Percentiles rank a stretch among this genome's conserved stretches.
phyloP scores from a whole-genome alignment of 2,329 filamentous ascomycete genomes.

The Beauveria asiatica region DNA sequence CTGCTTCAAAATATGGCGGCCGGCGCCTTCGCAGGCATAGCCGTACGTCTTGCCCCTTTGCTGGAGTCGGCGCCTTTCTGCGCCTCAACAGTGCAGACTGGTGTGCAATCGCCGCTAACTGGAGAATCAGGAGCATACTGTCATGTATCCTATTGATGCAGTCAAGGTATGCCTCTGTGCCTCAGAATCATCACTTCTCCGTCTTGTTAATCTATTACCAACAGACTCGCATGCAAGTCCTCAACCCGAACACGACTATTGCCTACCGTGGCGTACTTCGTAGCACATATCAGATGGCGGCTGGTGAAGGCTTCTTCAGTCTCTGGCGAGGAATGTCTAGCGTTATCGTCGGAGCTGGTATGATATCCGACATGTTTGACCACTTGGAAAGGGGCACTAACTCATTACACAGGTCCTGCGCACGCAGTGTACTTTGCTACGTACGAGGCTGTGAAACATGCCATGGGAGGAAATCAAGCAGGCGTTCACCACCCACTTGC shows the following conservation, averaged over 20 bases:
- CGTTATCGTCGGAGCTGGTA: slow-evolving; percentile 90
- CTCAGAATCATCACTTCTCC: not conserved
- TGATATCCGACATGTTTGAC: slow-evolving; percentile 22
- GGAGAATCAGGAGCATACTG: slow-evolving; percentile 72
- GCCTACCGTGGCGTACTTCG: slow-evolving; percentile 87
- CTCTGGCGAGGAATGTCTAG: slow-evolving; percentile 96
- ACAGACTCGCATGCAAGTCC: slow-evolving; percentile 95
- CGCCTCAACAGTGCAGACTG: not conserved
- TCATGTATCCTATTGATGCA: slow-evolving; percentile 98
- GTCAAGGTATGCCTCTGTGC: slow-evolving; percentile 63
- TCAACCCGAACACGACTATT: slow-evolving; percentile 72
- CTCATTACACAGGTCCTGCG: slow-evolving; percentile 62
- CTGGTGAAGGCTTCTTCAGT: slow-evolving; percentile 79
- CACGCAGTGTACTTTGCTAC: slow-evolving; percentile 98
- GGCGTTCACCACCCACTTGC: slow-evolving; percentile 88
- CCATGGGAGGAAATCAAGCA: slow-evolving; percentile 83
- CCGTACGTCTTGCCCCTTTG: slow-evolving; percentile 47
- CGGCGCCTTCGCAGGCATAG: slow-evolving; percentile 93
- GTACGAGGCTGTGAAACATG: slow-evolving; percentile 93
- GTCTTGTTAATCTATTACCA: slow-evolving; percentile 15
- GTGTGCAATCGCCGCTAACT: not conserved
- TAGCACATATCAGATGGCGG: slow-evolving; percentile 85
- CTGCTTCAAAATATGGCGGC: slow-evolving; percentile 91
- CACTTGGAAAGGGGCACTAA: slow-evolving; percentile 14
- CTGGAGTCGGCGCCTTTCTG: not conserved